Conservation (phyloP, 1,139 yeast species). For the Lizanozyma gosingica region DNA sequence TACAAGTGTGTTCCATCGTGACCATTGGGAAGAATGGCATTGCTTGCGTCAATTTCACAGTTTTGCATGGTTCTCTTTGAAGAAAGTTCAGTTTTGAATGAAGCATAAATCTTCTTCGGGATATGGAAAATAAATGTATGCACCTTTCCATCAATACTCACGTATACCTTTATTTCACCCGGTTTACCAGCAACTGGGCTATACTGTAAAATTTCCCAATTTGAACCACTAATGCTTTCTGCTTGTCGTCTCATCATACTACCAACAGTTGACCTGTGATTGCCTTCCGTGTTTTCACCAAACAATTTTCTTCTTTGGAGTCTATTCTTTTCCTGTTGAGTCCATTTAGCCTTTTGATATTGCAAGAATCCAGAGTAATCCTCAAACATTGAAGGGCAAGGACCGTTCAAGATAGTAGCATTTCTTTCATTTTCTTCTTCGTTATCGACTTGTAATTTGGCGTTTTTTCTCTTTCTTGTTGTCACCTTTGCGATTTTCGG, state of each 20-base stretch:
- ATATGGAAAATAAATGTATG: constrained; percentile 68
- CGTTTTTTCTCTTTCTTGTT: constrained; percentile 24
- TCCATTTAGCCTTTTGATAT: constrained; percentile 85
- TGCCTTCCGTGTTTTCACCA: constrained; percentile 51
- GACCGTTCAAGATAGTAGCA: constrained; percentile 38
- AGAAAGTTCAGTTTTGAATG: constrained; percentile 45
- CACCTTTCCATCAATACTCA: constrained; percentile 59
- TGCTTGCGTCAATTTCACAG: constrained; percentile 52
- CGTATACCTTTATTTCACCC: constrained; percentile 72
- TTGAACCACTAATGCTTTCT: constrained; percentile 61
- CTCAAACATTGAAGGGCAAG: constrained; percentile 63
- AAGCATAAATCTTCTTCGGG: constrained; percentile 64
- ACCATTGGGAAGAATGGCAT: constrained; percentile 64
- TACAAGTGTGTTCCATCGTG: constrained; percentile 48
- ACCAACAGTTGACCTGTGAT: constrained; percentile 49
- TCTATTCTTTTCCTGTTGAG: constrained; percentile 58
- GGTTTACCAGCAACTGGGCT: constrained; percentile 43
- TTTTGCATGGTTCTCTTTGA: constrained; percentile 39
- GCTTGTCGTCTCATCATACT: constrained; percentile 70
- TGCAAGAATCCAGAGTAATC: constrained; percentile 72
- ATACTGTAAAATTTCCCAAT: constrained; percentile 83
- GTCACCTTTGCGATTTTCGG: constrained; percentile 45
- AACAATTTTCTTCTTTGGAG: constrained; percentile 68
- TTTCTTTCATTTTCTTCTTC: constrained; percentile 31
- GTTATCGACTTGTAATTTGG: constrained; percentile 21